phyloP scores from a whole-genome alignment of 2,329 filamentous ascomycete genomes.

The Sarocladium strictum region DNA sequence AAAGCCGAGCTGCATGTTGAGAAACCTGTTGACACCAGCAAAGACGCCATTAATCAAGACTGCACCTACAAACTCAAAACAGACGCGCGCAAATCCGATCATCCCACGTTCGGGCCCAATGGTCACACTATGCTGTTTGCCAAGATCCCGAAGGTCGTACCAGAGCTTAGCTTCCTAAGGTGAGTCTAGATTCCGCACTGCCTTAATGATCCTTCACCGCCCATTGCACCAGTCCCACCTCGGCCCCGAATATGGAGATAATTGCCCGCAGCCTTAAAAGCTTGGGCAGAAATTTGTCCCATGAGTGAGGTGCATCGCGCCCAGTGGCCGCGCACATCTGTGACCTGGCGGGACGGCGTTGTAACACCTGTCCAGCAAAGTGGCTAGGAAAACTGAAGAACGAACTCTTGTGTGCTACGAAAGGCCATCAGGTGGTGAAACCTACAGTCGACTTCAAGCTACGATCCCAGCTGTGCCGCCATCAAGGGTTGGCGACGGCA shows the following conservation, averaged over 20 bases:
- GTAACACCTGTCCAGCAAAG: background rate
- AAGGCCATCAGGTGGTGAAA: too few species aligned
- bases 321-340: background rate
- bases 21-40: constrained; percentile 35
- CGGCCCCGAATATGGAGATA: too few species aligned
- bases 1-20: constrained; percentile 80
- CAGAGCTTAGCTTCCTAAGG: constrained; percentile 68
- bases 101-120: constrained; percentile 55
- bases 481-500: too few species aligned
- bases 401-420: background rate
- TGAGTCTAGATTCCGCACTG: constrained; percentile 42
- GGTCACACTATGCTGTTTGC: constrained; percentile 54
- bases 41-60: constrained; percentile 31
- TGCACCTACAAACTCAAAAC: constrained; percentile 56
- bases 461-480: too few species aligned
- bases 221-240: too few species aligned
- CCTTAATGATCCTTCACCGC: background rate
- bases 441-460: too few species aligned
- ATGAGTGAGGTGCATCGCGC: too few species aligned
- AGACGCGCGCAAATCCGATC: constrained; percentile 46
- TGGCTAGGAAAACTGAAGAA: background rate
- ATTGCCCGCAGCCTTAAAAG: background rate
- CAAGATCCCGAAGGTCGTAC: constrained; percentile 52
- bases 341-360: background rate
- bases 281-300: background rate